Percentiles rank a stretch among this genome's conserved stretches.
Evolutionary conservation across 1,284 basidiomycete genomes (phyloP).

Genomic region (Pseudozyma pruni): DNA sequence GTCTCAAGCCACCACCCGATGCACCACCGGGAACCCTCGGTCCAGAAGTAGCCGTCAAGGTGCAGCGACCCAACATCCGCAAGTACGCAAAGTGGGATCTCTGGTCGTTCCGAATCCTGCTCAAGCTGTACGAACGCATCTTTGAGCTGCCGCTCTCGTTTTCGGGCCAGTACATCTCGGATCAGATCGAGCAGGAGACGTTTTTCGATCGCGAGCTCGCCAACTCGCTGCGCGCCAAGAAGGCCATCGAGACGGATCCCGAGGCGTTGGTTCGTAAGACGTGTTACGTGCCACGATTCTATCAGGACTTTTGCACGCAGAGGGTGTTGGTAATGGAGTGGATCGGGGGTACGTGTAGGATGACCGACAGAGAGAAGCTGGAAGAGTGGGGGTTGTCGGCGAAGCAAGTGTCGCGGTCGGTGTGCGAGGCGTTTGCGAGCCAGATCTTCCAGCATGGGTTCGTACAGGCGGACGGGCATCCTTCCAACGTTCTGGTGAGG

Average conservation of each 20-base stretch:
- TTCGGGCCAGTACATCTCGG: slow-evolving; percentile 57
- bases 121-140: slow-evolving; percentile 56
- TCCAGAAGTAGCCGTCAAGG: slow-evolving; percentile 59
- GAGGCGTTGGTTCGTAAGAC: slow-evolving; percentile 48
- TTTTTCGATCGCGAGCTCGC: slow-evolving; percentile 51
- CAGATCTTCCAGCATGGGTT: slow-evolving; percentile 64
- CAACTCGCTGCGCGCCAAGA: slow-evolving; percentile 49
- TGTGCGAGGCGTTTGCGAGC: slow-evolving; percentile 59
- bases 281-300: slow-evolving; percentile 56
- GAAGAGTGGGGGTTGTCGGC: slow-evolving; percentile 54
- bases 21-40: slow-evolving; percentile 26
- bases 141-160: slow-evolving; percentile 60
- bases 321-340: slow-evolving; percentile 60
- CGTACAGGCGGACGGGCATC: slow-evolving; percentile 61
- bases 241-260: slow-evolving; percentile 49
- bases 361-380: slow-evolving; percentile 55
- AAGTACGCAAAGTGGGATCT: slow-evolving; percentile 61
- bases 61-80: slow-evolving; percentile 59
- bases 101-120: slow-evolving; percentile 53
- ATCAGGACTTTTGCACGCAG: slow-evolving; percentile 47
- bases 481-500: slow-evolving; percentile 55
- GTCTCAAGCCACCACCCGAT: slow-evolving; percentile 27
- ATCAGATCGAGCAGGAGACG: slow-evolving; percentile 61
- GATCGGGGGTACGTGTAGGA: slow-evolving; percentile 50
- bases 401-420: slow-evolving; percentile 48